Conservation (phyloP, 768 basidiomycete genomes). For the Pisolithus marmoratus region DNA sequence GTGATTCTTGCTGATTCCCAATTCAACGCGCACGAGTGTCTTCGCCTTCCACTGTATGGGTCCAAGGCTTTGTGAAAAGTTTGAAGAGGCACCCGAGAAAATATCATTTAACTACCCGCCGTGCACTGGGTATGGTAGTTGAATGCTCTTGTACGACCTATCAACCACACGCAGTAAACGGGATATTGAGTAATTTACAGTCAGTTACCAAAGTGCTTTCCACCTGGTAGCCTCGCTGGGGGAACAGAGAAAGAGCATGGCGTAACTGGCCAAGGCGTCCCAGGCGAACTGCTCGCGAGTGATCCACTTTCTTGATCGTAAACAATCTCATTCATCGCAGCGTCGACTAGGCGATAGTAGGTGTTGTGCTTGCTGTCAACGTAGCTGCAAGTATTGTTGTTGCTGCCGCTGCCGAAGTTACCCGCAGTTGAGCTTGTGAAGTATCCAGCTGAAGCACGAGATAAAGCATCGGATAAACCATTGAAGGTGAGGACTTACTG, state of each 20-base stretch:
- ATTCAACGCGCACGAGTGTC: too few relatives aligned
- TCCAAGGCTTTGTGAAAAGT: background rate
- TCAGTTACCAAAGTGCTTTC: slow-evolving; percentile 5
- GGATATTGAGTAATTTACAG: background rate
- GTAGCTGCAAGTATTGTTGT: slow-evolving; percentile 62
- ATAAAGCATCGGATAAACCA: background rate
- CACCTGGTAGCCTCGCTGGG: slow-evolving; percentile 33
- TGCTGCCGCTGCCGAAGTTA: slow-evolving; percentile 64
- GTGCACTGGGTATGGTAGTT: too few relatives aligned
- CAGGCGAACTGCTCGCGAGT: slow-evolving; percentile 24
- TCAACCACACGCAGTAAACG: background rate
- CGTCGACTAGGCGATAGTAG: slow-evolving; percentile 53
- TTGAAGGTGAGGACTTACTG: slow-evolving; percentile 30
- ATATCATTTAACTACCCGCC: background rate
- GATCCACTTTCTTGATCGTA: slow-evolving; percentile 52
- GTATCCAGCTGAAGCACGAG: slow-evolving; percentile 38
- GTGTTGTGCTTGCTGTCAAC: slow-evolving; percentile 56
- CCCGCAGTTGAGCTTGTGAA: slow-evolving; percentile 40
- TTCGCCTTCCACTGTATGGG: too few relatives aligned
- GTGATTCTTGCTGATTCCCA: too few relatives aligned
- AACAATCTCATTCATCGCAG: slow-evolving; percentile 56
- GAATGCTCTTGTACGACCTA: too few relatives aligned
- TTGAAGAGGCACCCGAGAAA: background rate
- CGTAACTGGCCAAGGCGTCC: slow-evolving; percentile 5
- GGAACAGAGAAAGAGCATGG: slow-evolving; percentile 1